Evolutionary conservation across 371 early-diverging fungal genomes (phyloP).

Genomic region (Capillidium heterosporum): DNA sequence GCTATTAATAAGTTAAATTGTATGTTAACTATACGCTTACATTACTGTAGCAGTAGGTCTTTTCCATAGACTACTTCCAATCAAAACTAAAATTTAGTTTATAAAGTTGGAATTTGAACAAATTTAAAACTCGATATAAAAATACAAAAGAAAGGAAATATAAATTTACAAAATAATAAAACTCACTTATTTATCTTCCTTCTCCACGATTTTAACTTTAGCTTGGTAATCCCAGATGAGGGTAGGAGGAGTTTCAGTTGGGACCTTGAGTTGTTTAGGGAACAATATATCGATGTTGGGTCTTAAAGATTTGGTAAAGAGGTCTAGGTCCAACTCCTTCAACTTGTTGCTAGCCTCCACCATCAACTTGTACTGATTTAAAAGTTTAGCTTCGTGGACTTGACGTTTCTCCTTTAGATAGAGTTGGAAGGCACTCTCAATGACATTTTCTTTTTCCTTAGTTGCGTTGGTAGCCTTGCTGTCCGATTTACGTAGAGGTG

Average conservation of each 20-base stretch:
- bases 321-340: constrained; percentile 33
- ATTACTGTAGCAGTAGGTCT: too few relatives aligned
- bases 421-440: constrained; percentile 56
- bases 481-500: constrained; percentile 27
- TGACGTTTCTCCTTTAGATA: constrained; percentile 35
- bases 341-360: constrained; percentile 47
- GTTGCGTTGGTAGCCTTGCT: constrained; percentile 7
- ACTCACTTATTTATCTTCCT: not conserved
- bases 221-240: constrained; percentile 3
- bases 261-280: constrained; percentile 11
- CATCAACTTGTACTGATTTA: constrained; percentile 49
- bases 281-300: constrained; percentile 4
- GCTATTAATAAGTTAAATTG: too few relatives aligned
- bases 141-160: too few relatives aligned
- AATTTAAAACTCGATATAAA: too few relatives aligned
- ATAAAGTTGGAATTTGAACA: too few relatives aligned
- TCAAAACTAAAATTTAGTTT: too few relatives aligned
- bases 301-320: constrained; percentile 41
- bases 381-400: constrained; percentile 29
- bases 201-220: not conserved
- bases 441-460: constrained; percentile 43
- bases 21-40: too few relatives aligned
- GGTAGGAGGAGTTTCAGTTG: constrained; percentile 9
- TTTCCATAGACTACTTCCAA: too few relatives aligned
- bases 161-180: too few relatives aligned